Evolutionary conservation across 805 yeast species (phyloP).

Genomic region (Pichia pseudocactophila): DNA sequence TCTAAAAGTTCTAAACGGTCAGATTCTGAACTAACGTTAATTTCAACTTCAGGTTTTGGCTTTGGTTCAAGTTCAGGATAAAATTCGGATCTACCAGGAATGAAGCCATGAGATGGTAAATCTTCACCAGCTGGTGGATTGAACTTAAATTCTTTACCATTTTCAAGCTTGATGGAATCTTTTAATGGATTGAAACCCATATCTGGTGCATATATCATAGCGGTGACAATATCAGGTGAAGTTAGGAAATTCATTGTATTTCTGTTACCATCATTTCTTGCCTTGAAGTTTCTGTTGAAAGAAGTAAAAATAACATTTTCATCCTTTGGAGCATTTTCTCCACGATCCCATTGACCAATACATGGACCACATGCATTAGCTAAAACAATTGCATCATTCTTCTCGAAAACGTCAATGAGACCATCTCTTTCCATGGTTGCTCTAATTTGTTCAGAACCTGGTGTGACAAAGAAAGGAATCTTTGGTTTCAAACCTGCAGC

Average conservation of each 20-base stretch:
- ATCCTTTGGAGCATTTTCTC: conserved; percentile 78
- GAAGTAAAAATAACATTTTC: conserved; percentile 95
- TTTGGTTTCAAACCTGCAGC: conserved; percentile 85
- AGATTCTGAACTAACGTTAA: conserved; percentile 66
- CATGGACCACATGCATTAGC: conserved; percentile 99
- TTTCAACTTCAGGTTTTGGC: conserved; percentile 42
- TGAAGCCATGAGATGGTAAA: conserved; percentile 84
- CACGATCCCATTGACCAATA: conserved; percentile 98
- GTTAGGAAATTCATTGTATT: conserved; percentile 95
- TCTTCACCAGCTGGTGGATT: conserved; percentile 85
- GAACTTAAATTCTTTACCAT: conserved; percentile 87
- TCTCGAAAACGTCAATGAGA: conserved; percentile 75
- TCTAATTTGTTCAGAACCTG: conserved; percentile 97
- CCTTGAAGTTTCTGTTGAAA: conserved; percentile 95
- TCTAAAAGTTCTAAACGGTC: conserved; percentile 87
- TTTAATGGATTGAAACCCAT: conserved; percentile 94
- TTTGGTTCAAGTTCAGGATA: conserved; percentile 50
- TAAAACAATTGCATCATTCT: conserved; percentile 87
- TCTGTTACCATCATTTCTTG: conserved; percentile 98
- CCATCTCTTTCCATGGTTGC: conserved; percentile 98
- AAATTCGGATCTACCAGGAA: conserved; percentile 61
- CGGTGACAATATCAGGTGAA: conserved; percentile 93
- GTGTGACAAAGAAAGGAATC: conserved; percentile 87
- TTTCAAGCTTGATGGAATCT: conserved; percentile 76
- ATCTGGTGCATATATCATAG: conserved; percentile 93